phyloP scores from a whole-genome alignment of 139 green algal species.

The Tetraselmis striata region DNA sequence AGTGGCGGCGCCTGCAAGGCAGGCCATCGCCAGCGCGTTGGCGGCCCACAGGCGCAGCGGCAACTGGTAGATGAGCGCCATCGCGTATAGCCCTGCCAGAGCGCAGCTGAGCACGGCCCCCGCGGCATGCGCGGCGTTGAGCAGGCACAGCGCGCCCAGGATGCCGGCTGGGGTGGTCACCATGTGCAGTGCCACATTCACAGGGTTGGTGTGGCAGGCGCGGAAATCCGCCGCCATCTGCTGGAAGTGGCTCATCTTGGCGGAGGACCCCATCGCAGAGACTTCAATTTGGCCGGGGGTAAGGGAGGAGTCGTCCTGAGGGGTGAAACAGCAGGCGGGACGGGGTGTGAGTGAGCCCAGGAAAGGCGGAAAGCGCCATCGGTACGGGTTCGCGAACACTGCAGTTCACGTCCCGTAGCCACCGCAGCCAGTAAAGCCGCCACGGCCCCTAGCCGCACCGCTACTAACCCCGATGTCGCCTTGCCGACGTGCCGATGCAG shows the following conservation, averaged over 20 bases:
- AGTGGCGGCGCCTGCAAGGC: background rate
- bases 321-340: too few relatives aligned
- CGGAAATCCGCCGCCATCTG: constrained; percentile 6
- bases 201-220: constrained; percentile 12
- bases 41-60: background rate
- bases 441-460: too few relatives aligned
- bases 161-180: constrained; percentile 12
- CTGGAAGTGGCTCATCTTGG: constrained; percentile 9
- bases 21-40: background rate
- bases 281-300: too few relatives aligned
- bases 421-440: too few relatives aligned
- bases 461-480: too few relatives aligned
- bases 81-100: background rate
- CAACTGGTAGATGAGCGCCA: background rate
- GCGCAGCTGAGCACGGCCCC: background rate
- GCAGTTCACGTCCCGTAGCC: too few relatives aligned
- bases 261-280: too few relatives aligned
- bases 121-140: background rate
- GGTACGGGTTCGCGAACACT: too few relatives aligned
- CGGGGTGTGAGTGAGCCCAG: too few relatives aligned
- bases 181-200: constrained; percentile 26
- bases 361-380: too few relatives aligned
- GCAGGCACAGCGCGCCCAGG: background rate
- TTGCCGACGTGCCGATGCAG: too few relatives aligned
- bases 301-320: too few relatives aligned